Base-by-base conservation (phyloP, 495 filamentous ascomycete genomes). In the Rusavskia elegans region DNA sequence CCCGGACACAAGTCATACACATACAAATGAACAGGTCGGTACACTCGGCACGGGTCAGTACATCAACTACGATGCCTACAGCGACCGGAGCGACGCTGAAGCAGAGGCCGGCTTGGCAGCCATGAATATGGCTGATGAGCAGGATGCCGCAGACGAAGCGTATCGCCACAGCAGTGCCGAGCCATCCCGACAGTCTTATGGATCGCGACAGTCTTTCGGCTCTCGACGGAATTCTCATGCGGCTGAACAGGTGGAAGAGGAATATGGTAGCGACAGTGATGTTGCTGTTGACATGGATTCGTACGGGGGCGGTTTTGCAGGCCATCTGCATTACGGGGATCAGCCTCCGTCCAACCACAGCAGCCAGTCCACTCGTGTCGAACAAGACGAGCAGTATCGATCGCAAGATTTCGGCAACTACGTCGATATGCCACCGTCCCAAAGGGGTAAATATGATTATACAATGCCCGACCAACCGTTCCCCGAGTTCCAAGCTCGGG, bases 41-140 rank as follows among this genome's bases (percentile, higher is more conserved):
- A 65, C 71, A 36, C 68, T 67, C 10, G 64, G 67, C 7, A 64
- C 69, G 5, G 73, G 69, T 0, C 63, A 70, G 32, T 66, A 69
- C 51, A 65, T 71, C 35, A 72, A 75, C 53, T 77, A 79, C 51
- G 69, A 66, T 61, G 73, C 70, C 1, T 74, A 78, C 54, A 78
- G 74, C 59, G 77, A 92, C 54, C 85, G 87, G 27, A 95, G 88
- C 59, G 92, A 99, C 56, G 79, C 87, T 0, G 92, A 99, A 65
- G 90, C 87, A 25, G 84, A 84, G 20, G 87, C 85, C 25, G 92
- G 92, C 1, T 68, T 93, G 17, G 79, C 82, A 56, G 88, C 89
- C 59, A 76, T 98, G 75, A 81, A 78, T 35, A 77, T 86, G 66
- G 86, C 85, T 1, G 92, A 95, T 49, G 80, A 89, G 64, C 81